Evolutionary conservation across 2,329 filamentous ascomycete species (phyloP).

Genomic region (Neofusicoccum cordaticola): DNA sequence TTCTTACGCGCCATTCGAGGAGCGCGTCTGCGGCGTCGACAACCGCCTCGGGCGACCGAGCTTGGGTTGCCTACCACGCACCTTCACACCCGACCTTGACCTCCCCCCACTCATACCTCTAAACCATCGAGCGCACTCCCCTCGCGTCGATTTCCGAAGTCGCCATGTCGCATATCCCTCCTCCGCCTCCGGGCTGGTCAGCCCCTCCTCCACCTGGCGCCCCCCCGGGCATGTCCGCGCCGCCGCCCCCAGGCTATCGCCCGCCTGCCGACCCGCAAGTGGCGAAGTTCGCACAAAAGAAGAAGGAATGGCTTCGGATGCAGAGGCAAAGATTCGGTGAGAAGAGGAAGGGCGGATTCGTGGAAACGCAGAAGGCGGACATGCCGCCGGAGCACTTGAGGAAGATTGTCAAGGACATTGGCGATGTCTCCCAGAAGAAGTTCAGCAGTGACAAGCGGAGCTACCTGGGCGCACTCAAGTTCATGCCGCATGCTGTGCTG

Average conservation of each 20-base stretch:
- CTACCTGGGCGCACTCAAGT: slow-evolving; percentile 95
- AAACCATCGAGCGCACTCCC: neutral
- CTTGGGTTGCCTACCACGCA: slow-evolving; percentile 9
- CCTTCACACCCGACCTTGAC: neutral
- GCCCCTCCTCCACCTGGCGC: slow-evolving; percentile 46
- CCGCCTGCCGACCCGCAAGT: slow-evolving; percentile 78
- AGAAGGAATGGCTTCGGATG: slow-evolving; percentile 93
- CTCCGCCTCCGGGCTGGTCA: slow-evolving; percentile 66
- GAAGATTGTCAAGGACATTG: slow-evolving; percentile 98
- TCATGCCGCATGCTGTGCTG: slow-evolving; percentile 97
- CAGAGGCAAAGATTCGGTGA: slow-evolving; percentile 94
- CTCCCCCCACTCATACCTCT: neutral
- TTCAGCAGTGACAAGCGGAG: slow-evolving; percentile 98
- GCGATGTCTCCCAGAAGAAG: slow-evolving; percentile 98
- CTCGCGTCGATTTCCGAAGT: neutral
- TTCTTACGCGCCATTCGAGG: neutral
- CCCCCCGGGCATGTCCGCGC: slow-evolving; percentile 55
- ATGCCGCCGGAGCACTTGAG: slow-evolving; percentile 98
- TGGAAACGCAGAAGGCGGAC: slow-evolving; percentile 97
- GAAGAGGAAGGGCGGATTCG: slow-evolving; percentile 93
- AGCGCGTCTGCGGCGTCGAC: slow-evolving; percentile 4
- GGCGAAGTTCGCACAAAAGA: slow-evolving; percentile 97
- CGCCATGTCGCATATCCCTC: slow-evolving; percentile 51
- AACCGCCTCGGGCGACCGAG: slow-evolving; percentile 18
- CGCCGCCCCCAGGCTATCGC: slow-evolving; percentile 81